Percentiles rank a stretch among this genome's conserved stretches.
These are phyloP conservation scores for Cornus kousa DNA, from an alignment of 148 eudicot species.

Conservation along the genomic window DNA sequence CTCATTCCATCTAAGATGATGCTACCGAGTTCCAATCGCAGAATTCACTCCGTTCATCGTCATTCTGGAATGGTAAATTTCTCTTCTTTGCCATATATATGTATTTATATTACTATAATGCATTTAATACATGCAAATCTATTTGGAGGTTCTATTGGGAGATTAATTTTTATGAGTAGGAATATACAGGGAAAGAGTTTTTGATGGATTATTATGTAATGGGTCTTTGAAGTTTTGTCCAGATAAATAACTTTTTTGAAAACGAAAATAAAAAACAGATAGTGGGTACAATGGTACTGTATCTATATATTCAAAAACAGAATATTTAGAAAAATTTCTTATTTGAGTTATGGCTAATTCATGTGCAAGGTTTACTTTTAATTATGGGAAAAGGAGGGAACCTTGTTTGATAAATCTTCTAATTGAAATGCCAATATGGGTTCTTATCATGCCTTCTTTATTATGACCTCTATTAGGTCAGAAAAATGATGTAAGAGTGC, in stretches of 20 bases:
- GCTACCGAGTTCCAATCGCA: constrained; percentile 88
- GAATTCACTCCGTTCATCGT: constrained; percentile 87
- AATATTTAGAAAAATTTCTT: no score
- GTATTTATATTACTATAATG: background rate
- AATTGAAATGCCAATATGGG: no score
- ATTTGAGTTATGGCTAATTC: no score
- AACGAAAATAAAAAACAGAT: background rate
- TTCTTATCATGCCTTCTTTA: no score
- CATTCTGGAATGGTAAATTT: constrained; percentile 83
- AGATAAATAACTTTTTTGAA: background rate
- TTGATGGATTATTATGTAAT: background rate
- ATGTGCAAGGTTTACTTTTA: no score
- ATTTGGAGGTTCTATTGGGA: background rate
- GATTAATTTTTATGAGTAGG: background rate
- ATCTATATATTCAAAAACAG: no score
- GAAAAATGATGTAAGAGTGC: no score
- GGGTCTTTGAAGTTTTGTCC: background rate
- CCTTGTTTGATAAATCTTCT: no score
- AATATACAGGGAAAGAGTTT: background rate
- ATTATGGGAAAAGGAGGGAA: no score
- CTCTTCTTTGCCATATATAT: background rate
- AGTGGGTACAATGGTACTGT: background rate
- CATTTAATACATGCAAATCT: background rate
- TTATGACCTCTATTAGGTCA: no score
- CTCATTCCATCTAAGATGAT: constrained; percentile 93